A percentile compares a stretch with the other conserved stretches of the same genome.
phyloP scores from a whole-genome alignment of 2,329 filamentous ascomycete species.

The Colletotrichum filicis region DNA sequence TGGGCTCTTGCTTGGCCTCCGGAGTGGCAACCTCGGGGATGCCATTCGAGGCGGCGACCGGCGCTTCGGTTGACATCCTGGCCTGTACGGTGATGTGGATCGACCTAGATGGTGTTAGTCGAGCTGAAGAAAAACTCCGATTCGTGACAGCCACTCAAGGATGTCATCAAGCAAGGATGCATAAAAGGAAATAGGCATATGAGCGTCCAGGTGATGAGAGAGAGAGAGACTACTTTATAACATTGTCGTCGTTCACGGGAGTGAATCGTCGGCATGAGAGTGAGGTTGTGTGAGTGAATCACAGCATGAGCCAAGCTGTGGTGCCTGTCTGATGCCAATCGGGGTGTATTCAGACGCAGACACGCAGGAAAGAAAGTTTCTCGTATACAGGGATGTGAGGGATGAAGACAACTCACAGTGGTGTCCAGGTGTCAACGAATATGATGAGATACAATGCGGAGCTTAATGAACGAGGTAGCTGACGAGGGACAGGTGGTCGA shows the following conservation, averaged over 20 bases:
- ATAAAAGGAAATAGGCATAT: neutral
- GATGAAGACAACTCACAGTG: slow-evolving; percentile 8
- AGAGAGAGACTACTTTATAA: neutral
- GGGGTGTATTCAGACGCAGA: neutral
- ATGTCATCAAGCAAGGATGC: neutral
- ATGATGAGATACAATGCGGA: slow-evolving; percentile 1
- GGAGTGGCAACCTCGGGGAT: neutral
- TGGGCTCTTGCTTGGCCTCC: neutral
- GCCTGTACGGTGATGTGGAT: neutral
- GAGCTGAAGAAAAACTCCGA: neutral
- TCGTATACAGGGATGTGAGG: neutral
- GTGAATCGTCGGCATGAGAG: neutral
- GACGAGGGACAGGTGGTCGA: neutral
- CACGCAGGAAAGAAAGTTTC: neutral
- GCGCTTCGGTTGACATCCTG: slow-evolving; percentile 19
- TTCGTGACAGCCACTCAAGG: neutral
- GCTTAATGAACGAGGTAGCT: slow-evolving; percentile 13
- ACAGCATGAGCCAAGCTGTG: neutral
- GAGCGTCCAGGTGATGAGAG: neutral
- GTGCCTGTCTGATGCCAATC: neutral
- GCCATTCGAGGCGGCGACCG: slow-evolving; percentile 19
- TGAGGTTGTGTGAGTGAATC: slow-evolving; percentile 6
- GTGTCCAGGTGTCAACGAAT: neutral
- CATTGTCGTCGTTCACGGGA: no score
- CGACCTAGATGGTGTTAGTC: slow-evolving; percentile 11